Conservation (phyloP, 805 yeast genomes). For the Starmerella tilneyi region DNA sequence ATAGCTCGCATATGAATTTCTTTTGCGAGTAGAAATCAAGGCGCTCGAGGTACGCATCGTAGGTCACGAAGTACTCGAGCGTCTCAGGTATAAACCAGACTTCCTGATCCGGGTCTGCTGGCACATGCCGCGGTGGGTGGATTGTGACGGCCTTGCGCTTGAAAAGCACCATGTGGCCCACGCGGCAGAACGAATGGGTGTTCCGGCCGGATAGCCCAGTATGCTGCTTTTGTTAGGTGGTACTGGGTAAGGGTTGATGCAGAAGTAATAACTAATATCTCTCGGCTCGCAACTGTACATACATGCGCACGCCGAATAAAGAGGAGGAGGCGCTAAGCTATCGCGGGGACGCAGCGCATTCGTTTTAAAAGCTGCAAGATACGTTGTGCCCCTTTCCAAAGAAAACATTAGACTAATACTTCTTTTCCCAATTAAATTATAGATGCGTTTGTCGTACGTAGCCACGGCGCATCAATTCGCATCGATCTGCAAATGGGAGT, state of each 20-base stretch:
- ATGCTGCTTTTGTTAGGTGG: conserved; percentile 7
- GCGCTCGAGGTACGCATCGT: conserved; percentile 58
- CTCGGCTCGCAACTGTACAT: too few species aligned
- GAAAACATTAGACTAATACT: too few species aligned
- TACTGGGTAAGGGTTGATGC: conserved; percentile 1
- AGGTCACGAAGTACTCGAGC: conserved; percentile 73
- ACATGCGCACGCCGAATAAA: too few species aligned
- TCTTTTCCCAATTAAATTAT: too few species aligned
- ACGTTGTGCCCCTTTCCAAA: too few species aligned
- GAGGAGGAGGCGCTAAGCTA: too few species aligned
- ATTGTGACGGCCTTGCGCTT: conserved; percentile 32
- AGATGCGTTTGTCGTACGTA: too few species aligned
- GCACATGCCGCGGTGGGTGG: conserved; percentile 25
- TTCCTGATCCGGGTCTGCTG: conserved; percentile 35
- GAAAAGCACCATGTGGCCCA: conserved; percentile 30
- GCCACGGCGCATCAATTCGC: too few species aligned
- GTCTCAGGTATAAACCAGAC: conserved; percentile 81
- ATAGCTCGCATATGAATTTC: conserved; percentile 89
- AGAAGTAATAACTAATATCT: too few species aligned
- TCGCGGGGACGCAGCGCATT: too few species aligned
- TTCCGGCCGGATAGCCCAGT: background rate
- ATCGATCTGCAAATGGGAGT: too few species aligned
- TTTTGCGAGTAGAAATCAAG: conserved; percentile 38
- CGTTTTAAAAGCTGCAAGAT: too few species aligned
- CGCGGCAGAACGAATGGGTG: background rate